Base-by-base conservation (phyloP, 148 eudicot genomes). In the Dianthus caryophyllus region DNA sequence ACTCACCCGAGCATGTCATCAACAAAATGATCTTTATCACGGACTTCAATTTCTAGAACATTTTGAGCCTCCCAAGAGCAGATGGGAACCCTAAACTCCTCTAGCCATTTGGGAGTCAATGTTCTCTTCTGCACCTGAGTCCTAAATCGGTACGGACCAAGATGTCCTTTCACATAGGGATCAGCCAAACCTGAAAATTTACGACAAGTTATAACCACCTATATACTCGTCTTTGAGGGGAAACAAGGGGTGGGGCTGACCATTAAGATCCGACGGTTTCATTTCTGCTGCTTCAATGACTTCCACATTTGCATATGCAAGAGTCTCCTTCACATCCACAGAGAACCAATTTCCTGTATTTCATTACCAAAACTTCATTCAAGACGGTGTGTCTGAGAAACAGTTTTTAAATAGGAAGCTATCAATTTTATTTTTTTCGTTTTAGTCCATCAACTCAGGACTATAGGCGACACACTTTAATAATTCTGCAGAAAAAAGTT, bases 161-260 rank as follows among this genome's bases (percentile, higher is more conserved):
- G 84, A 49, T 85, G 78, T 29, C 92, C 96, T 80, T 90, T 90
- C 56, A 90, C 87, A 75, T 94, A 94, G 31, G 99, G 97, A 79
- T 94, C 96, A 38, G 97, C 84, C 77, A 85, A 78, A 65, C 99
- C 98, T 93, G 95, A 75, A 84, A 73, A 71, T 26, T 2, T 21
- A 67, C 5, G 60, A 66, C 29, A 68, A 49, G 29, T 77, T 75
- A 80, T 60, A 27, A 21, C 52, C 58, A 43, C 56, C 22, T 1
- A 36, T 9, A 14, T 52, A 27, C 9, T 20, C 27, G 26, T 30
- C 6, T 15, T 25, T 2, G 10, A 46, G 21, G 1, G 47, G 48
- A 18, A 5, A 21, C 20, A 25, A n/a, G 44, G 53, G 59, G n/a
- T n/a, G n/a, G n/a, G 49, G 77, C 92, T 71, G 53, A 93, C 98